Base-by-base conservation (phyloP, 306 rosid species). In the Heteromeles arbutifolia region DNA sequence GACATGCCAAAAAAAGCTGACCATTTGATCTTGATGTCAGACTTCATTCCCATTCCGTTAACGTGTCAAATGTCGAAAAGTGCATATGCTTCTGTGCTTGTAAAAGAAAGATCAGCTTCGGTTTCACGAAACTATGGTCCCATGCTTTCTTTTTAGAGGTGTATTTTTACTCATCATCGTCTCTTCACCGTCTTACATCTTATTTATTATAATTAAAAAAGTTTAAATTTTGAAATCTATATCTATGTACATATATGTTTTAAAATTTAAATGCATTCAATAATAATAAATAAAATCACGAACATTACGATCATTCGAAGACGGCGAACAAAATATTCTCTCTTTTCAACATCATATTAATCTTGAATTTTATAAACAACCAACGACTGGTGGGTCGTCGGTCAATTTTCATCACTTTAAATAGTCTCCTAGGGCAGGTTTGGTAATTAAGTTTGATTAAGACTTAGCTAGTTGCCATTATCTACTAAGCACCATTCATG, bases 61-160 rank as follows among this genome's bases (percentile, higher is more conserved):
- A 44, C 50, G 76, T 63, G 82, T 84, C 76, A 67, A 52, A 74
- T 58, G 8, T 18, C 70, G 79, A 74, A 57, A 19, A 19, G 48
- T 19, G 28, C 26, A 28, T 34, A 8, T 65, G 22, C 24, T 71
- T 71, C 75, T 6, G 75, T 66, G 29, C 45, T 66, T 18, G 3
- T 4, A 61, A 29, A 26, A 61, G 18, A 31, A 29, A 31, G 3
- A 84, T 84, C 87, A 74, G 34, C 87, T 57, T 81, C 65, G 85
- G 70, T 81, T 65, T 81, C 85, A 74, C 81, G 79, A 57, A 76
- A 67, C 64, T 21, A 19, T 34, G 26, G 41, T 80, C 62, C 69
- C 53, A 34, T 21, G 32, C 32, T 53, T 26, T 18, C 8, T 34
- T 34, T 34, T 5, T 32, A 32, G 8, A 29, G 4, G 31, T 29